phyloP scores from a whole-genome alignment of 305 asterid species.

The Salvia sclarea region DNA sequence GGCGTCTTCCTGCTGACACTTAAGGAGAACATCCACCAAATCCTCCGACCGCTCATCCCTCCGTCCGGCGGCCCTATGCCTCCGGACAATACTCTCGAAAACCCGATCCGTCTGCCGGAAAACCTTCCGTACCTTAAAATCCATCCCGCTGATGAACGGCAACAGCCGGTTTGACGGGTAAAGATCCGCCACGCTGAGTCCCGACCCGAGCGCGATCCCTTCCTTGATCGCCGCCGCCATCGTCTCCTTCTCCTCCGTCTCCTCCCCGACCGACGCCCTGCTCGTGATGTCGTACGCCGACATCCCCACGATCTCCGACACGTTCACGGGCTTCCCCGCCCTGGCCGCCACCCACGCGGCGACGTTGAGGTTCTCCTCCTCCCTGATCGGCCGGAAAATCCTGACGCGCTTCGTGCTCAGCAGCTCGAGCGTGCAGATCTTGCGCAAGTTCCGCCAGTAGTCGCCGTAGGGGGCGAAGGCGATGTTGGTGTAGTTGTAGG shows the following conservation, averaged over 20 bases:
- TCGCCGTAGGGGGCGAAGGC: constrained; percentile 11
- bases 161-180: neutral
- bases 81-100: neutral
- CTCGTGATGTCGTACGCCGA: constrained; percentile 15
- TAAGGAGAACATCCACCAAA: neutral
- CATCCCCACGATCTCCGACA: constrained; percentile 2
- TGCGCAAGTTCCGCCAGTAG: constrained; percentile 3
- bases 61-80: neutral
- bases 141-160: neutral
- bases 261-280: neutral
- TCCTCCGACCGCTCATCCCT: neutral
- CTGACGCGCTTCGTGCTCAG: constrained; percentile 5
- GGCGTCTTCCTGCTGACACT: neutral
- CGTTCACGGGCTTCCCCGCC: neutral
- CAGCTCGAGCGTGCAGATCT: constrained; percentile 16
- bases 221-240: neutral
- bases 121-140: neutral
- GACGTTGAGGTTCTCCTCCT: neutral
- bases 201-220: neutral
- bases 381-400: neutral
- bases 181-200: neutral
- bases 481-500: constrained; percentile 8
- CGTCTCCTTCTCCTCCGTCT: neutral
- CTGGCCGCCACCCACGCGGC: neutral
- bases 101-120: neutral